phyloP scores from a whole-genome alignment of 2,329 filamentous ascomycete species.

The Karstenula rhodostoma region DNA sequence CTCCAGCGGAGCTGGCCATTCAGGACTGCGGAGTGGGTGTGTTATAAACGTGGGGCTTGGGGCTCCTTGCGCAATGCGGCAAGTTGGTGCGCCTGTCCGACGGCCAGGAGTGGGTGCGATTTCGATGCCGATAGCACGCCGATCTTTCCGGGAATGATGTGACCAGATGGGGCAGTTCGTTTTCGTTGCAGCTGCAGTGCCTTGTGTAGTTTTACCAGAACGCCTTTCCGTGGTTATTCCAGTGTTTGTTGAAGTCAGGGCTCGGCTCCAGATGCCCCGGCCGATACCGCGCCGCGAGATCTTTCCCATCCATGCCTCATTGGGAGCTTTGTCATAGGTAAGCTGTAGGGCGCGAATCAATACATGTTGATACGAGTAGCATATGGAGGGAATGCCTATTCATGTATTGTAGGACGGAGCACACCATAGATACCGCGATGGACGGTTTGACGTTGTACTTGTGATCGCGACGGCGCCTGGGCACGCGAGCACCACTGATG shows the following conservation, averaged over 20 bases:
- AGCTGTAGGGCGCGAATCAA: neutral
- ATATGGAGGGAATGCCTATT: neutral
- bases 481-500: neutral
- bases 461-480: neutral
- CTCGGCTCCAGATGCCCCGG: slow-evolving; percentile 2
- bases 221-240: neutral
- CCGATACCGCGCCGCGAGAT: slow-evolving; percentile 9
- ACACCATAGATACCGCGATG: too few relatives aligned
- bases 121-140: neutral
- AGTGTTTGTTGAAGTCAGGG: slow-evolving; percentile 1
- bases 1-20: slow-evolving; percentile 40
- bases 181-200: neutral
- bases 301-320: slow-evolving; percentile 1
- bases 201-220: neutral
- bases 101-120: neutral
- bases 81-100: neutral
- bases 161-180: neutral
- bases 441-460: too few relatives aligned
- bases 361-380: neutral
- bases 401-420: too few relatives aligned
- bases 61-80: slow-evolving; percentile 4
- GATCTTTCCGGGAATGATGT: neutral
- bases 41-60: neutral
- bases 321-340: neutral
- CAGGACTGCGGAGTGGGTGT: slow-evolving; percentile 15